Evolutionary conservation across 176 grass and related monocot genomes (phyloP), one percentile per base, ranked within the genome.

Genomic region (Musa acuminata): DNA sequence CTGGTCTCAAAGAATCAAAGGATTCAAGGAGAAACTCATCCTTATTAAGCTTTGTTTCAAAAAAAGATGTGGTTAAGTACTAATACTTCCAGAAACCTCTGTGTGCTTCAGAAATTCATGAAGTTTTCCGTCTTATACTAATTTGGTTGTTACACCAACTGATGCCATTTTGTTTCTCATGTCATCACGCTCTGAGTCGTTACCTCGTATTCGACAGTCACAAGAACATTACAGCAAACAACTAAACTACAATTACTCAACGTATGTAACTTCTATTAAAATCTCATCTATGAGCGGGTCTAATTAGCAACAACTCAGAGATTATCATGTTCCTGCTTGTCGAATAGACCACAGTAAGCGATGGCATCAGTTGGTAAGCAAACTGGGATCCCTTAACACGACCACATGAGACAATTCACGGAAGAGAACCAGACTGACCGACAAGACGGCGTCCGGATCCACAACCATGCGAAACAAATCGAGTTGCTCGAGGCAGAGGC

Each of bases 401-500:
- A n/a, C n/a, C n/a, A n/a, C n/a, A n/a, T n/a, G n/a, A 13, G 19
- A 26, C n/a, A 80, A 13, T 60, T 11, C 13, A 60, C 57, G 48
- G 23, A 64, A 9, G 8, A 53, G 26, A 62, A 66, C 54, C 14
- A 48, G 55, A 75, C 79, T 73, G 60, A 93, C 87, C 69, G 87
- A 90, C 48, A 93, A 75, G 53, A 84, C 72, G 55, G 87, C 84
- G 10, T 93, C 82, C 8, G 59, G 63, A 20, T 78, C 71, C 62
- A 93, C 66, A 12, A 93, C 77, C 82, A 75, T 27, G 27, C 87
- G 82, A 74, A 93, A 93, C 72, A 93, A 79, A 80, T 87, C 80
- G 22, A 93, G 91, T 79, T 93, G 87, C 79, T 89, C 91, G 8
- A 78, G 68, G 50, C 91, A 93, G 21, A 89, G 84, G 25, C 82